Evolutionary conservation across 2,329 filamentous ascomycete species (phyloP), one percentile per base, ranked within the genome.

Genomic region (Diplodia sapinea): DNA sequence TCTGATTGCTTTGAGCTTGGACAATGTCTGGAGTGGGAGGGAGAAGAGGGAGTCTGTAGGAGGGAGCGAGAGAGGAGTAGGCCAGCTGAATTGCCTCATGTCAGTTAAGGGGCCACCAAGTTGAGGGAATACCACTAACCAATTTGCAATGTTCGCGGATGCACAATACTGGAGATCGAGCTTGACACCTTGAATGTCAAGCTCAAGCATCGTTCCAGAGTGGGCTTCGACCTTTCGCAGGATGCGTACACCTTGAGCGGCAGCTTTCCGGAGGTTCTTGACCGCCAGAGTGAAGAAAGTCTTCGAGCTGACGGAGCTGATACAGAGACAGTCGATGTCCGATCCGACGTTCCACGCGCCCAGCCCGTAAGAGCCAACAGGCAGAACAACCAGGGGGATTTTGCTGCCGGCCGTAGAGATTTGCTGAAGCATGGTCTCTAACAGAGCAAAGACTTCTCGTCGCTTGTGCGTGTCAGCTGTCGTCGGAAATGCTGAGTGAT

Each of bases 111-210:
- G 26, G 26, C 26, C 26, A 26, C 26, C 26, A 26, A 26, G 4
- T 26, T 26, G 26, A 26, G 26, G 3, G 31, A 33, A 33, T 20
- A 33, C 2, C 6, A 51, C 68, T 68, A 74, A 82, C 79, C 80
- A 82, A 73, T 88, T 82, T 2, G 86, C 81, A 52, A 91, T 78
- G 36, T 79, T 78, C 2, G 82, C 78, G 1, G 88, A 86, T 6
- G 87, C 83, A 70, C 88, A 90, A 73, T 91, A 91, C 69, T 90
- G 88, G 59, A 92, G 77, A 73, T 91, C 87, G 72, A 89, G 81
- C 69, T 82, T 87, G 71, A 90, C 79, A 11, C 82, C 84, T 4
- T 78, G 74, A n/a, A 90, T 79, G 51, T 85, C 83, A 4, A 91
- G 77, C 71, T 91, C 87, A 5, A 91, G 80, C 86, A 89, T 90